Evolutionary conservation across 2,329 filamentous ascomycete genomes (phyloP).

Genomic region (Sporothrix humicola): DNA sequence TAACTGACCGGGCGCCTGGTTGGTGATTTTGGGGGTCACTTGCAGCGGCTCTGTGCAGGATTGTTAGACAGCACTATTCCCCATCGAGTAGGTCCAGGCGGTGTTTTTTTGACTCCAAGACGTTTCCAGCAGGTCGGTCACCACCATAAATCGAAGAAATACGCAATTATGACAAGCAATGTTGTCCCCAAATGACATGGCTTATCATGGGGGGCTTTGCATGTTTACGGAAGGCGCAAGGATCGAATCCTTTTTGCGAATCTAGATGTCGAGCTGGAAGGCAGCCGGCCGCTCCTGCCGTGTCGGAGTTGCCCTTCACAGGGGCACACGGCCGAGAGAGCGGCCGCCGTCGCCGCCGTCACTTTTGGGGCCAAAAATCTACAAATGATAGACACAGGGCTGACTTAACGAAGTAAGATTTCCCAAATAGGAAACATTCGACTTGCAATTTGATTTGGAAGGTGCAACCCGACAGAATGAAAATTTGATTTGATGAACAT

Average conservation of each 20-base stretch:
- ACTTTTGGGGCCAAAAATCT: background rate
- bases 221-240: conserved; percentile 1
- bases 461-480: background rate
- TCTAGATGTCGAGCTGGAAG: background rate
- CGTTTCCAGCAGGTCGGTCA: background rate
- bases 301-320: conserved; percentile 9
- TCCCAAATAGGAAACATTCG: conserved; percentile 21
- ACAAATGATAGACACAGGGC: background rate
- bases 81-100: conserved; percentile 30
- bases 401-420: conserved; percentile 28
- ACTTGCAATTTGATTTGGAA: conserved; percentile 3
- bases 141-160: background rate
- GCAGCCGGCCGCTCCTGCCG: background rate
- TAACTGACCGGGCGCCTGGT: background rate
- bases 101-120: background rate
- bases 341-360: background rate
- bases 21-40: conserved; percentile 18
- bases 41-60: conserved; percentile 5
- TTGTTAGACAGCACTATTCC: conserved; percentile 21
- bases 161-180: conserved; percentile 9
- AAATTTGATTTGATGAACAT: background rate
- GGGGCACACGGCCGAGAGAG: conserved; percentile 8
- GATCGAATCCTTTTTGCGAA: background rate
- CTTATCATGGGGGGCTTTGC: background rate
- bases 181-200: background rate